phyloP scores from a whole-genome alignment of 805 yeast species.

The Wickerhamiella australiensis region DNA sequence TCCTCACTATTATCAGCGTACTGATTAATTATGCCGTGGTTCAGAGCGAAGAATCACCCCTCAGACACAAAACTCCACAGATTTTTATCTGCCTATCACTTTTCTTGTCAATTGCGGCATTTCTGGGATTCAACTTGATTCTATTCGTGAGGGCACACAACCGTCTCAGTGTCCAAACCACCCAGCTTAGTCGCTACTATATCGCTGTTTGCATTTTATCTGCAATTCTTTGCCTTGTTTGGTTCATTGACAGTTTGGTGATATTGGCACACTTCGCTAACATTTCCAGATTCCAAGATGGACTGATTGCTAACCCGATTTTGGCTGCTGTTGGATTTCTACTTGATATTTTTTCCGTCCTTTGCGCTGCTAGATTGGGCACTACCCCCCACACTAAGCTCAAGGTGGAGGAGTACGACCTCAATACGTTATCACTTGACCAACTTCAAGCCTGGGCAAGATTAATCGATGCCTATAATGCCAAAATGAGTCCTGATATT shows the following conservation, averaged over 20 bases:
- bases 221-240: slow-evolving; percentile 18
- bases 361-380: slow-evolving; percentile 20
- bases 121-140: slow-evolving; percentile 22
- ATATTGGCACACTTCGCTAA: background rate
- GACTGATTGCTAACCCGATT: slow-evolving; percentile 21
- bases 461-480: slow-evolving; percentile 26
- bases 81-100: slow-evolving; percentile 21
- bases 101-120: slow-evolving; percentile 19
- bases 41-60: background rate
- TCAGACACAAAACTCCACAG: slow-evolving; percentile 8
- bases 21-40: slow-evolving; percentile 18
- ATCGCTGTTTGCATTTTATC: slow-evolving; percentile 13
- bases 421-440: slow-evolving; percentile 19
- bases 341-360: slow-evolving; percentile 19
- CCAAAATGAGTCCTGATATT: slow-evolving; percentile 23
- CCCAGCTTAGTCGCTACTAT: slow-evolving; percentile 17
- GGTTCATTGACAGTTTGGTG: slow-evolving; percentile 13
- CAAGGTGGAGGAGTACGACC: slow-evolving; percentile 25
- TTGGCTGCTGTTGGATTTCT: slow-evolving; percentile 18
- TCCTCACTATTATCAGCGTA: slow-evolving; percentile 19
- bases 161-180: slow-evolving; percentile 19
- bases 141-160: slow-evolving; percentile 18
- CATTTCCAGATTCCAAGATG: slow-evolving; percentile 14
- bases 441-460: slow-evolving; percentile 26
- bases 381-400: slow-evolving; percentile 23